Percentiles rank a stretch among this genome's conserved stretches.
phyloP scores from a whole-genome alignment of 2,329 filamentous ascomycete species.

The Apiospora aurea region DNA sequence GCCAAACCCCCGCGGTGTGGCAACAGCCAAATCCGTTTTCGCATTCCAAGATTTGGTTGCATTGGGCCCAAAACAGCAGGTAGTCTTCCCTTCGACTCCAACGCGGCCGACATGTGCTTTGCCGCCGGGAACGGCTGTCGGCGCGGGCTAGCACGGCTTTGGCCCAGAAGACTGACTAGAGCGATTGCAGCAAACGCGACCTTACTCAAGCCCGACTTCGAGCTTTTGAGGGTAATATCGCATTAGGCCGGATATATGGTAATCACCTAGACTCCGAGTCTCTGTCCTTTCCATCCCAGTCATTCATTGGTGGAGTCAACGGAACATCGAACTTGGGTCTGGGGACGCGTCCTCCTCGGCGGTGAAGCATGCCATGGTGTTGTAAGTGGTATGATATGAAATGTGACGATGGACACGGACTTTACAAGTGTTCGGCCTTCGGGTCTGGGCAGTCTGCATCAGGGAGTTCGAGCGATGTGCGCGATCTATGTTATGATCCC shows the following conservation, averaged over 20 bases:
- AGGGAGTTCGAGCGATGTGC: neutral
- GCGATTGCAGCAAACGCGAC: neutral
- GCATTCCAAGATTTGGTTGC: neutral
- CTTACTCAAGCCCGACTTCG: neutral
- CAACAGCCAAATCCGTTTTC: neutral
- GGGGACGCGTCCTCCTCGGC: too few species aligned
- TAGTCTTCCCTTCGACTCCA: neutral
- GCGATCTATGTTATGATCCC: neutral
- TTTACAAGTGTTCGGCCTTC: neutral
- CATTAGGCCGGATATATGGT: neutral
- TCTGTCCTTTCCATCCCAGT: neutral
- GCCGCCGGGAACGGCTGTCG: constrained; percentile 16
- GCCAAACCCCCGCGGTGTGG: neutral
- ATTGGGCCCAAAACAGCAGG: neutral
- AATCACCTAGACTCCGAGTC: neutral
- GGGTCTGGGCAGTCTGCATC: neutral
- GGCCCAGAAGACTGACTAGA: neutral
- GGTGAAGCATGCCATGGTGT: neutral
- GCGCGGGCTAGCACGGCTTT: neutral
- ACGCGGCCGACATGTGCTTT: neutral
- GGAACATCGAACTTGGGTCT: neutral
- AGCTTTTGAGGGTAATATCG: neutral
- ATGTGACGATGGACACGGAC: neutral
- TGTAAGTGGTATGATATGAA: neutral
- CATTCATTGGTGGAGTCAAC: neutral